These are phyloP conservation scores for Ceriops decandra DNA, from an alignment of 345 rosid species.

Conservation along the genomic window DNA sequence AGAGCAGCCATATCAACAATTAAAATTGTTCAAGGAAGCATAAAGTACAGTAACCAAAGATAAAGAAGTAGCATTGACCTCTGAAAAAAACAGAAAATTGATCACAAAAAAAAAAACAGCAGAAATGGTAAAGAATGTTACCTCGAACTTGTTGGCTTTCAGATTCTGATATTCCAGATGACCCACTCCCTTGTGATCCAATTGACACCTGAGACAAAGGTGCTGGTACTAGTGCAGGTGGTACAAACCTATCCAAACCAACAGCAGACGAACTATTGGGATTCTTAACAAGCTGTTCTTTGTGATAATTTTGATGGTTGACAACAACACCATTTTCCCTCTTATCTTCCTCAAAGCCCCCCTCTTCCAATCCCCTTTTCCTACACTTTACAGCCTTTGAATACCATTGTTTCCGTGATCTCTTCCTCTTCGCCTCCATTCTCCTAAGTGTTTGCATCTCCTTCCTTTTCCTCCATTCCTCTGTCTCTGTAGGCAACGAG, in stretches of 20 bases:
- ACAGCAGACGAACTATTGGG: slow-evolving; percentile 4
- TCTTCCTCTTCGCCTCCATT: slow-evolving; percentile 73
- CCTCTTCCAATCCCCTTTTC: slow-evolving; percentile 24
- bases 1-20: too few relatives aligned
- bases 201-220: slow-evolving; percentile 40
- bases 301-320: not conserved
- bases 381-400: slow-evolving; percentile 28
- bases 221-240: slow-evolving; percentile 3
- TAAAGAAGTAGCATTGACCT: too few relatives aligned
- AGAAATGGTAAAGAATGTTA: slow-evolving; percentile 10
- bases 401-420: slow-evolving; percentile 61
- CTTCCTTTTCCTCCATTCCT: slow-evolving; percentile 71
- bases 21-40: too few relatives aligned
- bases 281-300: slow-evolving; percentile 4
- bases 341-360: slow-evolving; percentile 25
- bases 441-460: slow-evolving; percentile 61
- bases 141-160: slow-evolving; percentile 53
- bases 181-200: slow-evolving; percentile 62
- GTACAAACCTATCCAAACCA: slow-evolving; percentile 12
- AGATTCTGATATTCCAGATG: slow-evolving; percentile 52
- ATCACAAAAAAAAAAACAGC: not conserved
- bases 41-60: too few relatives aligned
- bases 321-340: slow-evolving; percentile 9
- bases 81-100: not conserved
- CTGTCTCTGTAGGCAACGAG: slow-evolving; percentile 61